Percentiles rank a stretch among this genome's conserved stretches.
phyloP scores from a whole-genome alignment of 305 asterid species.

The Euphrasia arctica region DNA sequence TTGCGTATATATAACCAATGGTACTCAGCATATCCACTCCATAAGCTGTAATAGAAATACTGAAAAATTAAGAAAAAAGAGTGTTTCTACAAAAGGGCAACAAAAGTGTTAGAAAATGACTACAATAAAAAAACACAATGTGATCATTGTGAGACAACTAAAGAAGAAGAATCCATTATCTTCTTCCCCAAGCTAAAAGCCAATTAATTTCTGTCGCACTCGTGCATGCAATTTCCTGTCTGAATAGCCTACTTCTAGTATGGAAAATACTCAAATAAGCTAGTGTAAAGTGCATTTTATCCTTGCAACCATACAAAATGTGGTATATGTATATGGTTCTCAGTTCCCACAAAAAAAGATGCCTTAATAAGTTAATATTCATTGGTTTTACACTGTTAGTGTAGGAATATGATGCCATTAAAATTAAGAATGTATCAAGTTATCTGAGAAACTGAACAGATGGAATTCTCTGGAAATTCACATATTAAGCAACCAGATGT shows the following conservation, averaged over 20 bases:
- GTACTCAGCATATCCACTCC: constrained; percentile 98
- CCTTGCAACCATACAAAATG: constrained; percentile 7
- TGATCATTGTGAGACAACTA: constrained; percentile 8
- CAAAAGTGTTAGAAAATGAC: constrained; percentile 15
- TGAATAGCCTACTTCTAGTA: background rate
- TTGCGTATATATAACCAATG: constrained; percentile 88
- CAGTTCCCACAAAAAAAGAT: background rate
- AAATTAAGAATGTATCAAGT: constrained; percentile 9
- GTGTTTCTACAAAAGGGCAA: constrained; percentile 17
- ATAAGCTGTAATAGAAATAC: constrained; percentile 63
- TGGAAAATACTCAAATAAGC: background rate
- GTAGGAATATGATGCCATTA: constrained; percentile 16
- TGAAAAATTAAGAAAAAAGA: constrained; percentile 23
- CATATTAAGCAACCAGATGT: background rate
- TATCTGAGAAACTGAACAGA: constrained; percentile 11
- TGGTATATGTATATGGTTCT: background rate
- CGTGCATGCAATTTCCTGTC: background rate
- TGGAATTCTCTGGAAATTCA: constrained; percentile 4
- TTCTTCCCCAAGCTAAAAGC: background rate
- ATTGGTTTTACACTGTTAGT: background rate
- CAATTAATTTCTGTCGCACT: constrained; percentile 3
- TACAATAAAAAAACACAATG: background rate
- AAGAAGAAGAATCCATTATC: constrained; percentile 9
- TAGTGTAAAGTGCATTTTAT: too few species aligned
- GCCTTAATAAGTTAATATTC: background rate